Base-by-base conservation (phyloP, 1,139 yeast species). In the Yamadazyma sp. region DNA sequence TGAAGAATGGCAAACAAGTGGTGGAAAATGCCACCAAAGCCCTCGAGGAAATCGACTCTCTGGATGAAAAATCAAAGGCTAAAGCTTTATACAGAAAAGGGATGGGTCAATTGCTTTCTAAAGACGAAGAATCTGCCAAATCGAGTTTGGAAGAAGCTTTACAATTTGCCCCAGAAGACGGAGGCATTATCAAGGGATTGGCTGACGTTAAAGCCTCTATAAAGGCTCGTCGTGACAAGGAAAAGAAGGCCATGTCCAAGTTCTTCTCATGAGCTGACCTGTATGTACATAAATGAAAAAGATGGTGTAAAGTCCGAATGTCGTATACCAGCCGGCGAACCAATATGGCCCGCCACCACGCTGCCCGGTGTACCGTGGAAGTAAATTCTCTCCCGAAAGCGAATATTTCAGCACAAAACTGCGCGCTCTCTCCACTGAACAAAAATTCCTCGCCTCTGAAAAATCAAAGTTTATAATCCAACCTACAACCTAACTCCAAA, bases 41-140 rank as follows among this genome's bases (percentile, higher is more conserved):
- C 0, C 69, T 87, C 40, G 83, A 75, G 28, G 83, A 75, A 30
- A 75, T 74, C 20, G 83, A 81, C 33, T 68, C 84, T 10, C 87
- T 80, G 38, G 84, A 77, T 40, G 77, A 80, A 50, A 77, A 76
- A 58, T 87, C 95, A 5, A 77, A 75, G 58, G 88, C 95, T 7
- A 91, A 91, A 69, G 96, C 96, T 0, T 69, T 77, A 38, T 91
- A 85, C 68, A 81, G 97, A 58, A 81, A 88, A 62, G 97, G 96
- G 27, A 69, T 78, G 55, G 97, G 95, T 1, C 73, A 80, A 51
- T 63, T 79, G 41, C 65, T 77, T 17, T 65, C 71, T 22, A 84
- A 84, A 56, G 82, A 87, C 56, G 87, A 83, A 45, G 91, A 82
- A 27, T 75, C 70, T 37, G 96, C 97, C 0, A 67, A 83, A 39